Evolutionary conservation across 2,329 filamentous ascomycete species (phyloP).

Genomic region (Diaporthe amygdali): DNA sequence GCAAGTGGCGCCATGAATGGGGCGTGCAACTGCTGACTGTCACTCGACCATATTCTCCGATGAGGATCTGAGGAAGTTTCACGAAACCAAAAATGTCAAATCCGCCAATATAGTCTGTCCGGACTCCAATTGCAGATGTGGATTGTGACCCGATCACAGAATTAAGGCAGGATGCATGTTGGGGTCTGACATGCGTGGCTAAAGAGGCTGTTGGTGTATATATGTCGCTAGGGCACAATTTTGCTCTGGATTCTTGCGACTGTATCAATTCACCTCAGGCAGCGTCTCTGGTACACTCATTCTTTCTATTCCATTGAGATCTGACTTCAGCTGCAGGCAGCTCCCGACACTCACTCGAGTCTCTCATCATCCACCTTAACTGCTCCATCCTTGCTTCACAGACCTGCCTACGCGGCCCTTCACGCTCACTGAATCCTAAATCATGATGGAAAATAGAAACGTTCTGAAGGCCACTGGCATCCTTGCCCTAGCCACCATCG

Average conservation of each 20-base stretch:
- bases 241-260: neutral
- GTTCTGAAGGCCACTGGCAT: neutral
- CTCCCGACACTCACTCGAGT: neutral
- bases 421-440: neutral
- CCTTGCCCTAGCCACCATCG: neutral
- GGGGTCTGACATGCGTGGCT: neutral
- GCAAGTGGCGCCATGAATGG: neutral
- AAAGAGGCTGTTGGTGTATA: neutral
- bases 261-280: neutral
- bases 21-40: slow-evolving; percentile 6
- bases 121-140: neutral
- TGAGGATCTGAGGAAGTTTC: neutral
- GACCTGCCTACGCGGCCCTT: neutral
- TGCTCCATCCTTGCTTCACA: neutral
- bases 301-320: neutral
- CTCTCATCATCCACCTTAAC: neutral
- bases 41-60: slow-evolving; percentile 8
- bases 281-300: neutral
- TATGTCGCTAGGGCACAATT: neutral
- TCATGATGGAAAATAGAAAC: neutral
- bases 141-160: neutral
- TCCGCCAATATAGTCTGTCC: neutral
- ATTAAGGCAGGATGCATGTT: neutral
- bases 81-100: neutral
- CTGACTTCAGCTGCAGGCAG: neutral